Percentiles rank a stretch among this genome's conserved stretches.
phyloP scores from a whole-genome alignment of 179 eudicot genomes.

The Drosera spatulata region DNA sequence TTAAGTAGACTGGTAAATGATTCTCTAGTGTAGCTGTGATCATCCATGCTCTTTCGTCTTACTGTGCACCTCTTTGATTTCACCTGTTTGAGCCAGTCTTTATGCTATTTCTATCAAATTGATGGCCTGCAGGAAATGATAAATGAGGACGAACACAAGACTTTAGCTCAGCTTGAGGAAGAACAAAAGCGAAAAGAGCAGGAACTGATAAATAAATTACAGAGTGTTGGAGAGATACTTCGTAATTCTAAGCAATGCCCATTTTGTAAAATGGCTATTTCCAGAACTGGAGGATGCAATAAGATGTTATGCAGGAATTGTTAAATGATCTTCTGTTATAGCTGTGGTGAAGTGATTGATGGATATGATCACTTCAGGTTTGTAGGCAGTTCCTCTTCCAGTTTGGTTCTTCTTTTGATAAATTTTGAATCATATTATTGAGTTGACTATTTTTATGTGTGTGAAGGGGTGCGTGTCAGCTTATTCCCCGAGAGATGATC shows the following conservation, averaged over 20 bases:
- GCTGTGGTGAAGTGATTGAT: conserved; percentile 55
- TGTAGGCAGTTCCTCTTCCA: conserved; percentile 6
- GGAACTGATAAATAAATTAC: conserved; percentile 76
- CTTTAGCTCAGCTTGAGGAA: conserved; percentile 39
- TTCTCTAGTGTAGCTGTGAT: no score
- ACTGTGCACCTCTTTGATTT: no score
- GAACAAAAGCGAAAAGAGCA: conserved; percentile 48
- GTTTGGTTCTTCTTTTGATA: neutral
- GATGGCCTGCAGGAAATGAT: no score
- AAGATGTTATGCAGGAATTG: conserved; percentile 77
- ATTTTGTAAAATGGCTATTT: conserved; percentile 85
- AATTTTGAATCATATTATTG: neutral
- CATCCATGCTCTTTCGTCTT: no score
- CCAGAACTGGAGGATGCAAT: conserved; percentile 87
- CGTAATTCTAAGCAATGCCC: conserved; percentile 85
- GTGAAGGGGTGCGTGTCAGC: conserved; percentile 51
- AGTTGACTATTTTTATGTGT: neutral
- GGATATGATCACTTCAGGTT: conserved; percentile 95
- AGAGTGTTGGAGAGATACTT: conserved; percentile 58
- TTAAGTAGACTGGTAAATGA: no score
- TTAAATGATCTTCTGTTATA: conserved; percentile 70
- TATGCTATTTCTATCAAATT: conserved; percentile 8
- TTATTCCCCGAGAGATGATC: conserved; percentile 51
- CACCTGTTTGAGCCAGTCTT: no score
- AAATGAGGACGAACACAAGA: no score